A percentile compares a stretch with the other conserved stretches of the same genome.
Conservation (phyloP, 768 basidiomycete species). For the Coprinopsis cinerea region DNA sequence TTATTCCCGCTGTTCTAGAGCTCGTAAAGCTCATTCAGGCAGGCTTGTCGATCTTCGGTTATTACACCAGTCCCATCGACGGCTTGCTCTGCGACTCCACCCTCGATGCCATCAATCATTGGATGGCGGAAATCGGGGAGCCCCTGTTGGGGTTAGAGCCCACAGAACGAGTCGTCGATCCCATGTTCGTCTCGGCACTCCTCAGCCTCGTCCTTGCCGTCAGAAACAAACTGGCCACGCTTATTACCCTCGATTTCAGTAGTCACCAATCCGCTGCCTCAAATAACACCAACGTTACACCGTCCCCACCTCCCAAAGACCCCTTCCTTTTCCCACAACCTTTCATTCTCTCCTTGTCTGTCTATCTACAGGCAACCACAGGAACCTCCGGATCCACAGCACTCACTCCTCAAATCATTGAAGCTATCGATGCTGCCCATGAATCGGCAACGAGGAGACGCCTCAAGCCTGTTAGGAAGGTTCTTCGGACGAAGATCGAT, state of each 20-base stretch:
- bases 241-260: constrained; percentile 30
- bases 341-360: constrained; percentile 46
- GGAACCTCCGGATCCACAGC: constrained; percentile 14
- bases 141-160: constrained; percentile 61
- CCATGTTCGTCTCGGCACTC: constrained; percentile 61
- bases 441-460: constrained; percentile 22
- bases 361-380: constrained; percentile 27
- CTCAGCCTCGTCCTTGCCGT: constrained; percentile 62
- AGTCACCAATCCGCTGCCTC: background rate
- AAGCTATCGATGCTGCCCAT: constrained; percentile 42
- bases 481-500: constrained; percentile 55
- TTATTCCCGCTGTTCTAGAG: constrained; percentile 65
- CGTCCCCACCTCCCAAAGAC: constrained; percentile 55
- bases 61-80: constrained; percentile 43
- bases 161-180: constrained; percentile 70
- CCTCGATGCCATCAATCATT: constrained; percentile 61
- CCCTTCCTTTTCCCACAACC: constrained; percentile 67
- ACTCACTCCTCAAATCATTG: constrained; percentile 37
- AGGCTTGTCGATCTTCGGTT: constrained; percentile 64
- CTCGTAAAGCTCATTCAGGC: constrained; percentile 72
- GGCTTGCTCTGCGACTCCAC: constrained; percentile 78
- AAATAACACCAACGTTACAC: background rate
- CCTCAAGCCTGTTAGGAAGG: constrained; percentile 44
- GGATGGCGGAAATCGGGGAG: constrained; percentile 64
- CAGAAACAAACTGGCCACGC: constrained; percentile 63